Evolutionary conservation across 345 rosid genomes (phyloP).

Genomic region (Gynandropsis gynandra): DNA sequence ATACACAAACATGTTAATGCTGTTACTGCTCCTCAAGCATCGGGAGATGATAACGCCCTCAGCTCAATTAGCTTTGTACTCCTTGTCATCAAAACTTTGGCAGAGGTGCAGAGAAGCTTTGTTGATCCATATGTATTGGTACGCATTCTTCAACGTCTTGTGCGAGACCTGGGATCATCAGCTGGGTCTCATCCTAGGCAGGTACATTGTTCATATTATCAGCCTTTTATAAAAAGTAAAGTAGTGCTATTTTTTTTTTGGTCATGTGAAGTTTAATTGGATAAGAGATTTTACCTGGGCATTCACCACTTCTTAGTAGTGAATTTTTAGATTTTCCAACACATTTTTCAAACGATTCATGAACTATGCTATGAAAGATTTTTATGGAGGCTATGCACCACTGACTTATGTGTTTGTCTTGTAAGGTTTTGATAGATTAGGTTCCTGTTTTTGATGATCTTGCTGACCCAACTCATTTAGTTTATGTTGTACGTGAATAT

Average conservation of each 20-base stretch:
- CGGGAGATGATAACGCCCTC: slow-evolving; percentile 68
- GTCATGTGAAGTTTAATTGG: slow-evolving; percentile 1
- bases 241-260: slow-evolving; percentile 10
- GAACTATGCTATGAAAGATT: too few relatives aligned
- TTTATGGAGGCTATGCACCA: neutral
- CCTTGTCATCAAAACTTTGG: slow-evolving; percentile 85
- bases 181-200: slow-evolving; percentile 77
- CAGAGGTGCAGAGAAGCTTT: slow-evolving; percentile 73
- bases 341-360: slow-evolving; percentile 4
- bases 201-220: slow-evolving; percentile 38
- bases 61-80: slow-evolving; percentile 82
- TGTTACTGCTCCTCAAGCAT: slow-evolving; percentile 61
- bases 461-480: slow-evolving; percentile 7
- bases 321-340: slow-evolving; percentile 8
- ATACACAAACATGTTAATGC: slow-evolving; percentile 74
- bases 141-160: slow-evolving; percentile 82
- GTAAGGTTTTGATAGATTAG: slow-evolving; percentile 10
- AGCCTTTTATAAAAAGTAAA: slow-evolving; percentile 10
- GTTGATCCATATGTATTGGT: slow-evolving; percentile 68
- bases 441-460: slow-evolving; percentile 5
- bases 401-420: slow-evolving; percentile 6
- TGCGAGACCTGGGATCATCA: slow-evolving; percentile 88
- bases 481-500: slow-evolving; percentile 1
- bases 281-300: slow-evolving; percentile 1
- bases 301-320: slow-evolving; percentile 2